These are phyloP conservation scores for Capillidium rhysosporum DNA, from an alignment of 371 early-diverging fungal species.

Conservation along the genomic window DNA sequence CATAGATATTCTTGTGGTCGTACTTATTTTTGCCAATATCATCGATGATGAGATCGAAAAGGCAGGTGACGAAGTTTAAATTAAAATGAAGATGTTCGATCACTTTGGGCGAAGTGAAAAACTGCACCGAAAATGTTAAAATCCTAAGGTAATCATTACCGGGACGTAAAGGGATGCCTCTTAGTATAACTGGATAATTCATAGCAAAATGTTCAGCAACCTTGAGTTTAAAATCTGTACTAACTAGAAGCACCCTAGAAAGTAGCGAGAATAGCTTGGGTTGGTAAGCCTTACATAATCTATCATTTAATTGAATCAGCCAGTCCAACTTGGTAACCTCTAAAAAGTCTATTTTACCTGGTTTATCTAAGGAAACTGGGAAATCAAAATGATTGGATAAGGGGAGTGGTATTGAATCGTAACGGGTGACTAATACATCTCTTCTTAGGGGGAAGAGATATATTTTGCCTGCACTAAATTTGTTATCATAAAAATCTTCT, in stretches of 20 bases:
- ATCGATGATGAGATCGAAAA: constrained; percentile 3
- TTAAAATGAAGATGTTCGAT: constrained; percentile 57
- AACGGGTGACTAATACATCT: no score
- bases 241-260: not conserved
- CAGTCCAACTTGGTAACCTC: not conserved
- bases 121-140: constrained; percentile 66
- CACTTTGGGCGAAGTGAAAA: constrained; percentile 82
- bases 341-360: not conserved
- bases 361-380: not conserved
- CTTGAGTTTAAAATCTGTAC: not conserved
- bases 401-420: not conserved
- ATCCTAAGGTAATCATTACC: not conserved
- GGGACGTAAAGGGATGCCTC: constrained; percentile 23
- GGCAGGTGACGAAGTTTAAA: constrained; percentile 13
- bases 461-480: no score
- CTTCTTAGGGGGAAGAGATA: no score
- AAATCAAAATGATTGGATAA: not conserved
- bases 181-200: constrained; percentile 31
- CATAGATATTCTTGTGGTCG: no score
- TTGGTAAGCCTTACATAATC: not conserved
- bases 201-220: constrained; percentile 45
- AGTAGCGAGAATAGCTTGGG: not conserved
- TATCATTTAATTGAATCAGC: not conserved
- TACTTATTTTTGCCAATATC: not conserved
- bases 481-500: no score